Percentiles rank a stretch among this genome's conserved stretches.
These are phyloP conservation scores for Haplographium delicatum DNA, from an alignment of 495 filamentous ascomycete species.

Conservation along the genomic window DNA sequence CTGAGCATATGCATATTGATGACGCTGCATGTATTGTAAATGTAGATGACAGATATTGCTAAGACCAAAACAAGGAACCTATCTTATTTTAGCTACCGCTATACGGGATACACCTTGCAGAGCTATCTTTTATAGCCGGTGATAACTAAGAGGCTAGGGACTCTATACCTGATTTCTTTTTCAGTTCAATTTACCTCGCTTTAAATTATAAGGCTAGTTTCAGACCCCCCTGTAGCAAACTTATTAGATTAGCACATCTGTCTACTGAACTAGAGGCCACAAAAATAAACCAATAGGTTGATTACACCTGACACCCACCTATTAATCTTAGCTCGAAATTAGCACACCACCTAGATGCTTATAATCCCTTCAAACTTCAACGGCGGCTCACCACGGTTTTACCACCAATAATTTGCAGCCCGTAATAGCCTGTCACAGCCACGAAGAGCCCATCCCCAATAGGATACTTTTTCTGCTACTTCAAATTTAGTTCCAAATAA, in stretches of 20 bases:
- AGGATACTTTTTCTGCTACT: too few species aligned
- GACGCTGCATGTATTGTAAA: too few species aligned
- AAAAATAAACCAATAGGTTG: background rate
- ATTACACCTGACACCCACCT: background rate
- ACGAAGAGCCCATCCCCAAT: conserved; percentile 22
- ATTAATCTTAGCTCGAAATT: background rate
- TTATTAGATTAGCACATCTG: background rate
- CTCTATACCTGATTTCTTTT: too few species aligned
- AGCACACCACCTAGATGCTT: background rate
- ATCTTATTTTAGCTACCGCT: too few species aligned
- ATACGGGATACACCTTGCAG: too few species aligned
- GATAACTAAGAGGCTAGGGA: too few species aligned
- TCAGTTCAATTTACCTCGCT: too few species aligned
- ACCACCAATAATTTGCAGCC: conserved; percentile 25
- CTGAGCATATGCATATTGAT: too few species aligned
- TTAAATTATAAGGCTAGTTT: background rate
- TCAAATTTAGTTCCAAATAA: too few species aligned
- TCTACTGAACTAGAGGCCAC: background rate
- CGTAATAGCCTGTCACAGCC: conserved; percentile 20
- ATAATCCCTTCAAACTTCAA: conserved; percentile 9
- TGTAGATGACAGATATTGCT: too few species aligned
- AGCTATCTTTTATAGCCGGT: too few species aligned
- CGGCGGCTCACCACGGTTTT: conserved; percentile 20
- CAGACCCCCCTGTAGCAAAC: background rate
- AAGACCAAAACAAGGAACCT: too few species aligned